Evolutionary conservation across 2,329 filamentous ascomycete genomes (phyloP), one percentile per base, ranked within the genome.

Genomic region (Colletotrichum filicis): DNA sequence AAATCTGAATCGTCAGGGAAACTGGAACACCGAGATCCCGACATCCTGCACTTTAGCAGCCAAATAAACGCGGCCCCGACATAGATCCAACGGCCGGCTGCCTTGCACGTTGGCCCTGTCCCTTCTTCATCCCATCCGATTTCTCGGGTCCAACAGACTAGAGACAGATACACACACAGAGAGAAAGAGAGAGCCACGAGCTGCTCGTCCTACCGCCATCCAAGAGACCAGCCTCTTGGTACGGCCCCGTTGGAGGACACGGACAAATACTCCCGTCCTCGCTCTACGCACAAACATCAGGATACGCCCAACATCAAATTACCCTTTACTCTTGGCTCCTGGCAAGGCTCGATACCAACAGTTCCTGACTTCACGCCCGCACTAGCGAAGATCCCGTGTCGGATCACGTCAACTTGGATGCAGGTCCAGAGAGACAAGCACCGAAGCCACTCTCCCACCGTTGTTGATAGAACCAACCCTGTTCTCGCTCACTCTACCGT

Each of bases 341-440:
- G 42, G 32, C 26, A 56, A 71, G 71, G 66, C 71, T 49, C 67
- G n/a, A 42, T 24, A 14, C 59, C 67, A 52, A 14, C 57, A 28
- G 60, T 76, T 66, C 65, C 75, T 75, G 63, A 62, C 42, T 67
- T 59, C 72, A 74, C 76, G 74, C 74, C 76, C 75, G 75, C 76
- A 76, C 76, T 76, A 77, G 70, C 74, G 74, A 72, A 75, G 70
- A 72, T 76, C 73, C 75, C 75, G 74, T 72, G 70, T 75, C 71
- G 73, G 74, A 71, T 74, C 63, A 71, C 57, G 57, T 62, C 55
- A 60, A 74, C 28, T 63, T 62, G 72, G 74, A 77, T 73, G 74
- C 75, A 74, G 75, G 69, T 75, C 73, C 75, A 66, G 57, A 72
- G 28, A 76, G 35, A 67, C 71, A 63, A 68, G 68, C 66, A 73